Evolutionary conservation across 1,284 basidiomycete genomes (phyloP), one percentile per base, ranked within the genome.

Genomic region (Trametes pubescens): DNA sequence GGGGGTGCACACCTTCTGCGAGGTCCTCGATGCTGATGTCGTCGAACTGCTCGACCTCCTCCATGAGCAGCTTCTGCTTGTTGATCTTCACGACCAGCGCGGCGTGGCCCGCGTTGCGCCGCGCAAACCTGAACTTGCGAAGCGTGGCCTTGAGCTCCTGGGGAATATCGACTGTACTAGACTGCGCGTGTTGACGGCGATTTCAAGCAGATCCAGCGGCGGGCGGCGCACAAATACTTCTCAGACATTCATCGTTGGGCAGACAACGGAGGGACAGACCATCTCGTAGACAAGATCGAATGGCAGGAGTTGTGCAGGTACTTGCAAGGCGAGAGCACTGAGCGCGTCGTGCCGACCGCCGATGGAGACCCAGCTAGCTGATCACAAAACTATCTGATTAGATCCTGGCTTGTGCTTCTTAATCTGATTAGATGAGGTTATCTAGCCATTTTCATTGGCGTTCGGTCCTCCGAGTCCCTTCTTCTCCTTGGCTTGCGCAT

Each of bases 41-140:
- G 74, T 92, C 89, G 68, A 93, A 90, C 72, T 89, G 86, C 68
- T 94, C 92, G 38, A 90, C 91, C 72, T 94, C 89, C 72, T 91
- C 90, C 89, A 96, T 91, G 69, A 87, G 74, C 64, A 95, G 83
- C 71, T 87, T 83, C 49, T 83, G 76, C 81, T 93, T 94, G 82
- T 95, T 90, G 78, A 96, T 93, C 86, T 94, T 95, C 75, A 95
- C 88, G 66, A 94, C 82, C 67, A 96, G 80, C 5, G 93, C 94
- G 26, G 92, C 89, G 72, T 84, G 90, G 34, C 88, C 89, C 40
- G 82, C 78, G 72, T 82, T 87, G 46, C 87, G 81, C 53, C 89
- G 87, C 2, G 86, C 84, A 74, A 96, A 95, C 47, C 94, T 84
- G 79, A 96, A 96, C 75, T 94, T 93, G 73, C 89, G 85, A 49